Conservation (phyloP, 306 rosid species). For the Prunus armeniaca region DNA sequence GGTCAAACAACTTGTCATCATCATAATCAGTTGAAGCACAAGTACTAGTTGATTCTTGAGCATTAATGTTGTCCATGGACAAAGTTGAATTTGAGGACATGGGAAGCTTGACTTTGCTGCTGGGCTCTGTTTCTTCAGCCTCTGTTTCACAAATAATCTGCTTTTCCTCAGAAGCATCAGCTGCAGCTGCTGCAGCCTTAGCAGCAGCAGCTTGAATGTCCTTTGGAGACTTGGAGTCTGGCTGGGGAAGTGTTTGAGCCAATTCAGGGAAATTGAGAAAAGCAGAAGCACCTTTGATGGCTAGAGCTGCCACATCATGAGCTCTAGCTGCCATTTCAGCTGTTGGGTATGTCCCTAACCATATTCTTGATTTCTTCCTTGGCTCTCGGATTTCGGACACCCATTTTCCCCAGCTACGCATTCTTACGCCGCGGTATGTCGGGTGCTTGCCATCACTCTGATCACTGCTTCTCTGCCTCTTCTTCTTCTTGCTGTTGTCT, state of each 20-base stretch:
- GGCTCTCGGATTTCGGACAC: constrained; percentile 93
- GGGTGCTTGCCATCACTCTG: constrained; percentile 38
- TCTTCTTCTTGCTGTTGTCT: constrained; percentile 7
- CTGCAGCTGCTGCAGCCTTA: constrained; percentile 54
- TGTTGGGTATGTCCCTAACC: constrained; percentile 85
- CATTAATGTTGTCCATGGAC: neutral
- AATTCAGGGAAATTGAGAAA: constrained; percentile 78
- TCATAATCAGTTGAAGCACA: constrained; percentile 27
- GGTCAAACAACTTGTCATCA: constrained; percentile 71
- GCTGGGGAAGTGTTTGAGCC: constrained; percentile 55
- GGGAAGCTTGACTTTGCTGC: neutral
- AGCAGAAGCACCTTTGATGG: constrained; percentile 79
- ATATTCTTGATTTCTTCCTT: constrained; percentile 81
- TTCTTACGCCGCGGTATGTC: constrained; percentile 73
- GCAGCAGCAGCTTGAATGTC: constrained; percentile 91
- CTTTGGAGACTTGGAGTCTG: constrained; percentile 59
- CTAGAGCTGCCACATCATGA: constrained; percentile 85
- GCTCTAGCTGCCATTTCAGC: constrained; percentile 97
- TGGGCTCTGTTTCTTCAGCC: constrained; percentile 26
- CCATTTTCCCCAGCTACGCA: constrained; percentile 87
- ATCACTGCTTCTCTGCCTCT: constrained; percentile 32
- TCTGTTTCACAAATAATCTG: neutral
- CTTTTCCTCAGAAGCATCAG: constrained; percentile 33
- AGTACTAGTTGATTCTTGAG: constrained; percentile 8
- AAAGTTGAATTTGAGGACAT: neutral